Base-by-base conservation (phyloP, 805 yeast genomes). In the Candida maris region DNA sequence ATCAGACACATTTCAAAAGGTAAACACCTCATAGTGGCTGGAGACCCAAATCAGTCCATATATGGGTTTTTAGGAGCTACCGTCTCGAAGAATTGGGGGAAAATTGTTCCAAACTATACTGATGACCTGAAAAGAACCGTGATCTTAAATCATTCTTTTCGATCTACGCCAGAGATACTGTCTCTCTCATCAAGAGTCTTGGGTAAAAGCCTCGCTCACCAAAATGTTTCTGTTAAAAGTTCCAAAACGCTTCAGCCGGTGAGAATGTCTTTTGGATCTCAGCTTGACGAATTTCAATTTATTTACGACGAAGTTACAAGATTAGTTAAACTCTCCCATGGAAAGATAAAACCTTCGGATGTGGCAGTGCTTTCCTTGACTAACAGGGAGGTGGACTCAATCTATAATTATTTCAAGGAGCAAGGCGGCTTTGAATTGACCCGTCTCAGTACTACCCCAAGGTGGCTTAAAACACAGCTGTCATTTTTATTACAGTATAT, bases 31-130 rank as follows among this genome's bases (percentile, higher is more conserved):
- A 71, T 81, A 2, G 55, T 83, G 14, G 81, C 87, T 4, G 89
- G 89, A 1, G 91, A 84, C 57, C 73, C 78, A 1, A 68, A 77
- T 52, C 91, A 84, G 57, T 70, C 83, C 35, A 79, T 84, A 19
- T 84, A 80, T 52, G 78, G 68, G 19, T 84, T 84, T 52, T 51
- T 81, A 27, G 85, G 86, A 0, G 65, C 80, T 0, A 62, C 52
- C 5, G 46, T 49, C 6, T 34, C 46, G 7, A 43, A 45, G 6
- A 56, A 54, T 28, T 51, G 57, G 51, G 49, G 47, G 2, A 41
- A 34, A 24, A 35, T 54, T 8, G 16, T 42, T 5, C 40, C 52
- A 4, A 16, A 22, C 12, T 56, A 48, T 32, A 17, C 41, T 5
- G 39, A 44, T 3, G 41, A 48, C 5, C 44, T 41, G 1, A 48